Evolutionary conservation across 148 eudicot genomes (phyloP).

Genomic region (Rhododendron griersonianum): DNA sequence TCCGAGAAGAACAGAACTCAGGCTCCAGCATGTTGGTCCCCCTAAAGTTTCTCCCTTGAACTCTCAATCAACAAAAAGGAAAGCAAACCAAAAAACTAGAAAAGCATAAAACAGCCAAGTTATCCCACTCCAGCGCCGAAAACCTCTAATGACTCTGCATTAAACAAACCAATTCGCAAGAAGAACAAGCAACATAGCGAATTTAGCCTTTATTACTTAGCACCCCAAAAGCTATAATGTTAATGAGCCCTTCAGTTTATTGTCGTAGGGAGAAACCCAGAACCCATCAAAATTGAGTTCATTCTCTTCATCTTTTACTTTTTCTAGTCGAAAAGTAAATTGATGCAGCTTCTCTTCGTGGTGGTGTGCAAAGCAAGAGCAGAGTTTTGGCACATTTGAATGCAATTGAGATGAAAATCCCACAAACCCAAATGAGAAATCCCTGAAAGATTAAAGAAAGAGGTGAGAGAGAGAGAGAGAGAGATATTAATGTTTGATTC

Average conservation of each 20-base stretch:
- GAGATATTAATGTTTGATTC: not conserved
- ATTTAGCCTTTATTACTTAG: not conserved
- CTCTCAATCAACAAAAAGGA: not conserved
- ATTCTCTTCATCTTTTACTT: not conserved
- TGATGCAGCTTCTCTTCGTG: constrained; percentile 4
- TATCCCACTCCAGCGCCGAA: not conserved
- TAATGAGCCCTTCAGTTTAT: not conserved
- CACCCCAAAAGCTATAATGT: not conserved
- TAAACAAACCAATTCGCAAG: constrained; percentile 6
- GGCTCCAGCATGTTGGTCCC: constrained; percentile 50
- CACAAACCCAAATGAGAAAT: not conserved
- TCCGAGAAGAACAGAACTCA: constrained; percentile 56
- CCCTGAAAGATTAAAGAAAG: constrained; percentile 10
- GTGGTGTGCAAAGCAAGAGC: not conserved
- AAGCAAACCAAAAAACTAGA: not conserved
- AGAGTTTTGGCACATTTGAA: not conserved
- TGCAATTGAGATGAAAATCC: constrained; percentile 7
- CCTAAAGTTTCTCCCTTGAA: not conserved
- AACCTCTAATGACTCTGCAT: not conserved
- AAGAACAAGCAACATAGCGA: not conserved
- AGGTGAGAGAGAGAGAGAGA: constrained; percentile 7
- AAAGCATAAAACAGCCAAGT: constrained; percentile 2
- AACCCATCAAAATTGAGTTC: constrained; percentile 7
- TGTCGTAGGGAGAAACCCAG: not conserved
- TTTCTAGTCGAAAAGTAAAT: not conserved